Evolutionary conservation across 345 rosid species (phyloP), one percentile per base, ranked within the genome.

Genomic region (Excoecaria agallocha): DNA sequence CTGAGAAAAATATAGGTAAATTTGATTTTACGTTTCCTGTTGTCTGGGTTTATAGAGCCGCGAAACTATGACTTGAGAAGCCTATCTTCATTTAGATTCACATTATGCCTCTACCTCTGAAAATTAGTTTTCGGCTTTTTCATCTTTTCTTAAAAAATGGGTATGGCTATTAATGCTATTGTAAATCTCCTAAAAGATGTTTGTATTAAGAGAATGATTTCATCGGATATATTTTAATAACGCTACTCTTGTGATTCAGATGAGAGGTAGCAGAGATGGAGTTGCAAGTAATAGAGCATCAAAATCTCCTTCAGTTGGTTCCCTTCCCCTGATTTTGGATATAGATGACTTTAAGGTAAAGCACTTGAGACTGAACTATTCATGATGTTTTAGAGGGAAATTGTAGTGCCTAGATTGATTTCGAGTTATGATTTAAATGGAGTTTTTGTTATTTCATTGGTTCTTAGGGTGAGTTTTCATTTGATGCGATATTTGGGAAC

Each of bases 401-500:
- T 24, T 66, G 12, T 20, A 9, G 13, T 11, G 1, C 46, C 45
- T 41, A 41, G 4, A 25, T 60, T 43, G 51, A 16, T 48, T 50
- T 25, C 8, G 12, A 60, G 17, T 19, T 24, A 16, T 35, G 16
- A 48, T n/a, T 30, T 49, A 35, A 45, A 39, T 25, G 43, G 49
- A 65, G 22, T 57, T 48, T 49, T 41, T 58, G 20, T 16, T 54
- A 19, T 56, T 13, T 45, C 35, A 75, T 38, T 68, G 66, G 45
- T 71, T 54, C 74, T 75, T 76, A 96, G 99, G 99, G 99, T 51
- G 98, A 96, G 63, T 96, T 96, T 83, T 96, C 96, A 0, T 96
- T 96, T 68, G 99, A 96, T 86, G 94, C 97, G 58, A 83, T 91
- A 62, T 96, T 96, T 51, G 99, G 98, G 73, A 90, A 88, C 85